Evolutionary conservation across 495 filamentous ascomycete species (phyloP).

Genomic region (Daldinia decipiens): DNA sequence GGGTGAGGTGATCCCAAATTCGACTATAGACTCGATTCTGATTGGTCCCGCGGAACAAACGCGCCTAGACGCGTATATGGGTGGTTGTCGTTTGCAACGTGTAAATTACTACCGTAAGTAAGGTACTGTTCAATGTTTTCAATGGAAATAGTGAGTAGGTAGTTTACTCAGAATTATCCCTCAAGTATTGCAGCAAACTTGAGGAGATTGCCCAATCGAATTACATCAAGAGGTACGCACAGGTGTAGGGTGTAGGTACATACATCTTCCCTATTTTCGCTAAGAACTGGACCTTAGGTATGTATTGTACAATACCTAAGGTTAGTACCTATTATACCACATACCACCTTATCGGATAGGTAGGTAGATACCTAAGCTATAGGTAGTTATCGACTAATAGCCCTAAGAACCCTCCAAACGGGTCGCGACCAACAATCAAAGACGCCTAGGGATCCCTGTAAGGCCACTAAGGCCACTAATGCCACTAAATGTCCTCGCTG

Average conservation of each 20-base stretch:
- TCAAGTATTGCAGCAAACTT: too few species aligned
- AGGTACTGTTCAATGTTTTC: neutral
- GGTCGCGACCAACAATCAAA: slow-evolving; percentile 23
- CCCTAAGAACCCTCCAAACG: slow-evolving; percentile 28
- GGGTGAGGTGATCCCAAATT: slow-evolving; percentile 17
- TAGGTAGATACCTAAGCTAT: neutral
- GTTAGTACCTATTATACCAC: neutral
- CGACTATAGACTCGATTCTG: slow-evolving; percentile 16
- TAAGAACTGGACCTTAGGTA: too few species aligned
- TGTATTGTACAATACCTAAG: too few species aligned
- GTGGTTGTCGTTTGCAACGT: slow-evolving; percentile 15
- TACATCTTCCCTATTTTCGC: too few species aligned
- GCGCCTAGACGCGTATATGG: slow-evolving; percentile 40
- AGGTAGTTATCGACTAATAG: slow-evolving; percentile 21
- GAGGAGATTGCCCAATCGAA: too few species aligned
- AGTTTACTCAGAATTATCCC: neutral
- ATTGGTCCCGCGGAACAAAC: slow-evolving; percentile 37
- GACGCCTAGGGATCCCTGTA: slow-evolving; percentile 22
- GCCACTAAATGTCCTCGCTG: slow-evolving; percentile 2
- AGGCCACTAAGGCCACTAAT: neutral
- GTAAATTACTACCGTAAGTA: slow-evolving; percentile 29
- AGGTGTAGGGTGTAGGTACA: too few species aligned
- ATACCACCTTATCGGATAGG: neutral
- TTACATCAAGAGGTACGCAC: too few species aligned
- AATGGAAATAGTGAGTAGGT: too few species aligned